Percentiles rank a stretch among this genome's conserved stretches.
Conservation (phyloP, 768 basidiomycete genomes). For the Suillus paluster region DNA sequence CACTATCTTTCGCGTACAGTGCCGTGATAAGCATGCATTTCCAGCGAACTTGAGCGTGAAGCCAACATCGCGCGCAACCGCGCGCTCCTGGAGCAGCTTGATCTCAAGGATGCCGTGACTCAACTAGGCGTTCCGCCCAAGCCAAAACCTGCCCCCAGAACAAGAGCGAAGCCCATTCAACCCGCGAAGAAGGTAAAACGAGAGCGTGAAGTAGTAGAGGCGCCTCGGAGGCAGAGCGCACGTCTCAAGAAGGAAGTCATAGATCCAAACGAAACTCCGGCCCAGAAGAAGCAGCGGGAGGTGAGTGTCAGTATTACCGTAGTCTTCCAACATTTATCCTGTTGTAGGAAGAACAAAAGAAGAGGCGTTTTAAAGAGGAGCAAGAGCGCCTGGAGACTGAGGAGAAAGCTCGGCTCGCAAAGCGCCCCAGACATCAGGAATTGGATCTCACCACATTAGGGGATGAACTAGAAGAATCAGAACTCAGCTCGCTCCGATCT, state of each 20-base stretch:
- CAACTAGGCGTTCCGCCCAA: conserved; percentile 50
- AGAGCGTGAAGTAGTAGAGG: conserved; percentile 43
- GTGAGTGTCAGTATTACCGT: conserved; percentile 37
- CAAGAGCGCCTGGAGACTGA: conserved; percentile 65
- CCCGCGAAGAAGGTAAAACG: conserved; percentile 59
- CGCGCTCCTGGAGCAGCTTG: conserved; percentile 71
- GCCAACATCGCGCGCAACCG: conserved; percentile 84
- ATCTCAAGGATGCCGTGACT: conserved; percentile 60
- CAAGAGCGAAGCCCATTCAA: conserved; percentile 65
- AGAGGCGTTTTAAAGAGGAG: conserved; percentile 55
- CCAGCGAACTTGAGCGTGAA: conserved; percentile 72
- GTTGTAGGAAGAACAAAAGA: conserved; percentile 53
- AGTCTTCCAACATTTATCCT: not conserved
- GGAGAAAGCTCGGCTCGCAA: conserved; percentile 64
- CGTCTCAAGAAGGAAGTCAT: conserved; percentile 54
- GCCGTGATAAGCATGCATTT: conserved; percentile 1
- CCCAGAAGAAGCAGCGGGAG: conserved; percentile 68
- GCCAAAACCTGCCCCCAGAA: conserved; percentile 40
- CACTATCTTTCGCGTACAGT: not conserved
- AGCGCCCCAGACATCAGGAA: conserved; percentile 69
- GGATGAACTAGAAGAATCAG: conserved; percentile 46
- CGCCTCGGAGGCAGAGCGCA: conserved; percentile 69
- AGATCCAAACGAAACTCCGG: conserved; percentile 68
- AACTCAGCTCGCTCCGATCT: conserved; percentile 49
- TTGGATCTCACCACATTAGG: conserved; percentile 62